Percentiles rank a stretch among this genome's conserved stretches.
phyloP scores from a whole-genome alignment of 805 yeast species.

The Yarrowia sp. region DNA sequence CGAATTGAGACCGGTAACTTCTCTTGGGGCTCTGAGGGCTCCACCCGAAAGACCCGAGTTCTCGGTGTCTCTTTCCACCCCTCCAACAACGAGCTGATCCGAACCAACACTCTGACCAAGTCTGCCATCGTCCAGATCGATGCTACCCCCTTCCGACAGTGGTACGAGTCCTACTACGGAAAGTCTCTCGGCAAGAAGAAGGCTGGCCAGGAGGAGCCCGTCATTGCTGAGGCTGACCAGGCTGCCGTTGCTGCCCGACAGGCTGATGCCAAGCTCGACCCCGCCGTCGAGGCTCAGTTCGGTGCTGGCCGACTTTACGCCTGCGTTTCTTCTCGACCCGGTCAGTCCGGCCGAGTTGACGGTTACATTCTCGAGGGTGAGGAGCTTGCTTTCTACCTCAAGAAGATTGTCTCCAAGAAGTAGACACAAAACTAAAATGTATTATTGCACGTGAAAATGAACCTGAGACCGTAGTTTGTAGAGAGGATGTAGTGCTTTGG shows the following conservation, averaged over 20 bases:
- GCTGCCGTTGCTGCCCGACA: conserved; percentile 92
- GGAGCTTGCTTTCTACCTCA: conserved; percentile 99
- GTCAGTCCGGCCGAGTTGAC: conserved; percentile 99
- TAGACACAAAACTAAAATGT: conserved; percentile 46
- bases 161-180: conserved; percentile 99
- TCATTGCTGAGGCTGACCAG: conserved; percentile 64
- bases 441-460: conserved; percentile 22
- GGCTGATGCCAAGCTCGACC: conserved; percentile 77
- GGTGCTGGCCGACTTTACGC: conserved; percentile 99
- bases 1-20: conserved; percentile 97
- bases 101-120: conserved; percentile 99
- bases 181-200: conserved; percentile 83
- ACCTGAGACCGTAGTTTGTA: neutral
- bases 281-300: conserved; percentile 93
- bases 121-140: conserved; percentile 98
- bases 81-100: conserved; percentile 98
- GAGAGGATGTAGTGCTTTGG: neutral
- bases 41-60: conserved; percentile 98
- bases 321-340: conserved; percentile 98
- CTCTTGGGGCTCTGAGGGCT: conserved; percentile 99
- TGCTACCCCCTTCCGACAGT: conserved; percentile 99
- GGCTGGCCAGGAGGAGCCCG: conserved; percentile 41
- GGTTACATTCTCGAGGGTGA: conserved; percentile 99
- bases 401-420: conserved; percentile 99
- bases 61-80: conserved; percentile 98